Evolutionary conservation across 78 protist genomes (phyloP), one percentile per base, ranked within the genome.

Genomic region (Ministeria vibrans): DNA sequence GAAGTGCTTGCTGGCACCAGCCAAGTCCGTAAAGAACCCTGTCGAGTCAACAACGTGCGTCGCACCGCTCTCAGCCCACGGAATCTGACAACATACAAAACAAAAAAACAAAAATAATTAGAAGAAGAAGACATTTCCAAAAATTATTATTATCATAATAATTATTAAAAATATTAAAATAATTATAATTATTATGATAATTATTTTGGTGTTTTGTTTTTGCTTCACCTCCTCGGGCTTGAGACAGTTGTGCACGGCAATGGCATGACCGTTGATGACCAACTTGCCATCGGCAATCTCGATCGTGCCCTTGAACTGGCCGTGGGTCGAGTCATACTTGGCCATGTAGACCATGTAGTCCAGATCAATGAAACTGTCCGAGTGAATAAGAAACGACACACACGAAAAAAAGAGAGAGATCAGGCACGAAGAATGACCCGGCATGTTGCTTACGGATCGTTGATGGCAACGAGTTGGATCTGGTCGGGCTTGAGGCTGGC

Each of bases 21-120:
- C 99, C 11, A 46, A 75, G 53, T 83, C 49, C 45, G 90, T 82
- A 95, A 97, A 98, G 46, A 96, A 88, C 76, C 99, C 99, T 34
- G 99, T 95, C 62, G 99, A 92, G 91, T 98, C 99, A 68, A 95
- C 91, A 61, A 97, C 96, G 88, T 80, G 73, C 30, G 86, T 90
- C 69, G 81, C 95, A 63, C 87, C 88, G 22, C 3, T 42, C 32
- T 4, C 39, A 49, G 59, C 84, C 98, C 98, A 95, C 30, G 84
- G 83, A 77, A 95, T 90, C 61, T 80, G 81, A 4, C 49, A 23
- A 32, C 38, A 36, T 30, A 62, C 7, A 53, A 42, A 62, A 73
- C 61, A 25, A 11, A 53, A 41, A 72, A 9, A 82, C 1, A 41
- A 42, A 15, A 7, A 2, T 20, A 7, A n/a, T 18, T 1, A 63